Evolutionary conservation across 2,329 filamentous ascomycete species (phyloP).

Genomic region (Pleoardoris graminearum): DNA sequence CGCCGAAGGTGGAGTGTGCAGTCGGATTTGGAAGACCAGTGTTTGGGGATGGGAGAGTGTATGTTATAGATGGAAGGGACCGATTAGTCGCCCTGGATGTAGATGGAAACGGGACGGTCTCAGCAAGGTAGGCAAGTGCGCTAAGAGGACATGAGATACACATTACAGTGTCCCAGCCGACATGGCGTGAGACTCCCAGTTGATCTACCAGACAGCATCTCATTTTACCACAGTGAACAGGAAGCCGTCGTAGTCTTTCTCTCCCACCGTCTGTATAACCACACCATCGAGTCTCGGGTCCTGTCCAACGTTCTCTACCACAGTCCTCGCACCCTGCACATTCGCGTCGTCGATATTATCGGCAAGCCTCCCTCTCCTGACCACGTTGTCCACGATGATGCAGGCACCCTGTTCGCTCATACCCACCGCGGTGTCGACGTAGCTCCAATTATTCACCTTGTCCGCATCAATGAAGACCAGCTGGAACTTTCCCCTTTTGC

Average conservation of each 20-base stretch:
- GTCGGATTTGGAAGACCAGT: constrained; percentile 47
- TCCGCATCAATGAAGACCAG: constrained; percentile 60
- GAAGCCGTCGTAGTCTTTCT: constrained; percentile 55
- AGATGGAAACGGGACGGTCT: neutral
- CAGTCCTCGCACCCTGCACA: constrained; percentile 40
- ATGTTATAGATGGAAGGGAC: constrained; percentile 25
- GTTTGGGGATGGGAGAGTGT: constrained; percentile 45
- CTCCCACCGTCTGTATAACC: constrained; percentile 52
- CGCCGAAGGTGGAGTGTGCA: constrained; percentile 45
- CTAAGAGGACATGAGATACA: neutral
- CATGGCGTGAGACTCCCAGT: neutral
- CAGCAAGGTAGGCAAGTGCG: neutral
- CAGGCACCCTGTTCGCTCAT: constrained; percentile 48
- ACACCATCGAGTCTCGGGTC: constrained; percentile 49
- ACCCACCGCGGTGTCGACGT: constrained; percentile 52
- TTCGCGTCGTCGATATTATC: constrained; percentile 28
- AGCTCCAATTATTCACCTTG: constrained; percentile 55
- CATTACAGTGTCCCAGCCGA: neutral
- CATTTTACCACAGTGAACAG: constrained; percentile 47
- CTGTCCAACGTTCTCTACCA: constrained; percentile 50
- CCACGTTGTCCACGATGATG: constrained; percentile 58
- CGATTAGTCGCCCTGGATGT: constrained; percentile 15
- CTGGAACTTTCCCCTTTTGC: constrained; percentile 50
- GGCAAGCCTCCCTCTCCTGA: constrained; percentile 47
- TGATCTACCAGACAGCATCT: neutral